phyloP scores from a whole-genome alignment of 345 rosid genomes.

The rapeseed (Brassica napus) region DNA sequence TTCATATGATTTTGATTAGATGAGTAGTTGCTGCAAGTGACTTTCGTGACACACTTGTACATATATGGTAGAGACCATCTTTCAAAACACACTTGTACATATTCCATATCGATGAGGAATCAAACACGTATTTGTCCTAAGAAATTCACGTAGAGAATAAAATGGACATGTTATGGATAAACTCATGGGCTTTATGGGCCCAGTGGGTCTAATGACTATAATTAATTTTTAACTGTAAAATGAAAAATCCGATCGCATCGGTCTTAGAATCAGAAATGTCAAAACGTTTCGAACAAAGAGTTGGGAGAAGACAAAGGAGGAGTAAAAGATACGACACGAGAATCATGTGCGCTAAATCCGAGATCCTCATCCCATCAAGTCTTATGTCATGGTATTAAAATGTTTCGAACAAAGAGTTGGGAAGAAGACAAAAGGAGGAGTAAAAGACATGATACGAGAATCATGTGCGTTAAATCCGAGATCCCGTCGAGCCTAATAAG shows the following conservation, averaged over 20 bases:
- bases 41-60: constrained; percentile 37
- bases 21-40: constrained; percentile 61
- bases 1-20: constrained; percentile 69
- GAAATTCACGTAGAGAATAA: background rate
- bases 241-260: background rate
- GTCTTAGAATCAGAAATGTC: too few species aligned
- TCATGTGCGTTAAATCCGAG: constrained; percentile 37
- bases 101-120: background rate
- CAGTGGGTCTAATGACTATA: background rate
- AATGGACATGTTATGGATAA: background rate
- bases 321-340: constrained; percentile 16
- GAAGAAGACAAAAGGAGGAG: background rate
- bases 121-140: too few species aligned
- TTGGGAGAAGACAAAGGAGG: background rate
- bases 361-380: constrained; percentile 3
- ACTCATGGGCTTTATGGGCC: background rate
- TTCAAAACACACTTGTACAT: background rate
- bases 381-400: background rate
- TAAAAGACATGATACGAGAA: constrained; percentile 23
- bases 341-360: constrained; percentile 38
- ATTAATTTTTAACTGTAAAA: background rate
- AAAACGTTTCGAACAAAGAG: constrained; percentile 10
- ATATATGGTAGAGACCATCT: too few species aligned
- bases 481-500: constrained; percentile 5
- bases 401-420: constrained; percentile 4